Base-by-base conservation (phyloP, 2,329 filamentous ascomycete species). In the Septoria petroselini region DNA sequence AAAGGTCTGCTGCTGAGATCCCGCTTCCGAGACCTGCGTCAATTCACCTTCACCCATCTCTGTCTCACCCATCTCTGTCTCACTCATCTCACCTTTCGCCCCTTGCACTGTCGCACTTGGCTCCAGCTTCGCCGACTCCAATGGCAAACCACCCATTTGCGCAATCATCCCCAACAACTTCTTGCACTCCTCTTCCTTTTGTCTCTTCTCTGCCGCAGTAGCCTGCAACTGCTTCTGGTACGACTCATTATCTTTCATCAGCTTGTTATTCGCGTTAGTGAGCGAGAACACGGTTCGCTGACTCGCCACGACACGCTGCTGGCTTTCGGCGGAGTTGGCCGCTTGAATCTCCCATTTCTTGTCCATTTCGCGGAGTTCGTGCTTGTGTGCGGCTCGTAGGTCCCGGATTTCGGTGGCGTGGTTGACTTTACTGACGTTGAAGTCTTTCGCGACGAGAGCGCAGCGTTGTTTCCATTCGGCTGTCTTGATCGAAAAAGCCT, bases 321-420 rank as follows among this genome's bases (percentile, higher is more conserved):
- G 44, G 18, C 33, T 38, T n/a, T 53, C 25, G 7, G 53, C 42
- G n/a, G 34, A 41, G 7, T 48, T 42, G 6, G 19, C 12, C 12
- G 37, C 30, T 18, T 40, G 40, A 4, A 41, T 14, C 8, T 41
- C 12, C 38, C 46, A 44, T 9, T 51, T 46, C 19, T 46, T 38
- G 9, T 41, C 35, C 30, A 47, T 41, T 21, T 46, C 34, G 25
- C 14, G 12, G 15, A 39, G 12, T 2, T 29, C 25, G 7, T 38
- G 4, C 1, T 38, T 3, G 19, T 34, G 29, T 5, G 7, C 30
- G 18, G 11, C 7, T n/a, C 48, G 37, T 21, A 42, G 41, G 15
- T 42, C 31, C 15, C 53, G 41, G 19, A 55, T 35, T 25, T 35
- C 18, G 5, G 23, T 15, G 12, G 23, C 12, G 31, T 30, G 34